These are phyloP conservation scores for Pyronema omphalodes DNA, from an alignment of 495 filamentous ascomycete genomes.

Conservation along the genomic window DNA sequence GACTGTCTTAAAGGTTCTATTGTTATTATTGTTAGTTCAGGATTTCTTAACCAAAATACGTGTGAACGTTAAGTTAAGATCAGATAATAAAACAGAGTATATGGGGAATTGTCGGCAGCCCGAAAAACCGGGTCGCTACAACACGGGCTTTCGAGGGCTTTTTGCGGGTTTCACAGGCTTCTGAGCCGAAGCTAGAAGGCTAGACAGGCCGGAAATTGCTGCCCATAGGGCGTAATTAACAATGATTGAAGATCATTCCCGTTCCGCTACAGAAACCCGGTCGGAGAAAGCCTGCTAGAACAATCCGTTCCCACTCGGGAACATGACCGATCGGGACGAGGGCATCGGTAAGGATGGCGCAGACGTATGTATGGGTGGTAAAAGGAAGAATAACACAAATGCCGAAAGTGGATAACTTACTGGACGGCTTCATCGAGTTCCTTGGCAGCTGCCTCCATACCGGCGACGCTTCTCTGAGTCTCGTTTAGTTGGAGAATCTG, in stretches of 20 bases:
- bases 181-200: no score
- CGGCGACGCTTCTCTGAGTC: conserved; percentile 53
- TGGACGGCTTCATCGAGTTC: conserved; percentile 88
- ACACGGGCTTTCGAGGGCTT: no score
- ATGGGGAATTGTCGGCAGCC: neutral
- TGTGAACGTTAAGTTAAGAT: conserved; percentile 2
- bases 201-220: no score
- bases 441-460: conserved; percentile 55
- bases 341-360: neutral
- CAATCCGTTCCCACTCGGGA: neutral
- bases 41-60: conserved; percentile 2
- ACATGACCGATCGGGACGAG: neutral
- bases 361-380: neutral
- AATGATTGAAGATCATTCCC: neutral
- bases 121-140: no score
- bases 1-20: conserved; percentile 48
- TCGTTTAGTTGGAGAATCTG: conserved; percentile 58
- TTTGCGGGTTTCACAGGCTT: no score
- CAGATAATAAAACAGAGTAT: neutral
- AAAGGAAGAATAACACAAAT: neutral
- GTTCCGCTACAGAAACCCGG: neutral
- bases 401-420: conserved; percentile 18
- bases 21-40: neutral
- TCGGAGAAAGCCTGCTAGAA: neutral
- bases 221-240: neutral